A percentile compares a stretch with the other conserved stretches of the same genome.
Conservation (phyloP, 2,329 filamentous ascomycete species). For the Aspergillus arachidicola region DNA sequence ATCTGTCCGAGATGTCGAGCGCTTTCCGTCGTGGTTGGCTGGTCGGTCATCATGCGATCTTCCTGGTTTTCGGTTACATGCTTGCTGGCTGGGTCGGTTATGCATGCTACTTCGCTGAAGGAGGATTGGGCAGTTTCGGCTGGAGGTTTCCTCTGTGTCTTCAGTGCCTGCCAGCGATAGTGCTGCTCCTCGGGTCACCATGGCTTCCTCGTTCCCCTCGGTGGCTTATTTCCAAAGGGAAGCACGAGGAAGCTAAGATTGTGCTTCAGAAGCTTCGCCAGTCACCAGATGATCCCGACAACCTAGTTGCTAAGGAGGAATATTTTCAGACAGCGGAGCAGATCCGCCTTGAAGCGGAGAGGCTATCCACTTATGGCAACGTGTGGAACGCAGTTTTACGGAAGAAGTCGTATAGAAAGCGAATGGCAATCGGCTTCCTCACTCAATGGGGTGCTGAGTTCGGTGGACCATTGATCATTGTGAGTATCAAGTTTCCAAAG, state of each 20-base stretch:
- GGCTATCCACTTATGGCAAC: conserved; percentile 43
- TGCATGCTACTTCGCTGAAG: conserved; percentile 47
- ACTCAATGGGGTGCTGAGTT: conserved; percentile 59
- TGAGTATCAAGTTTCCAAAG: conserved; percentile 31
- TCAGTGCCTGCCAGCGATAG: conserved; percentile 43
- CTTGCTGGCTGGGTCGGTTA: conserved; percentile 49
- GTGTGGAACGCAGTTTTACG: conserved; percentile 51
- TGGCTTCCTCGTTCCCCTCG: conserved; percentile 53
- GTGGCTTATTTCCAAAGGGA: conserved; percentile 54
- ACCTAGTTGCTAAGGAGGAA: conserved; percentile 50
- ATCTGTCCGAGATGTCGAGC: conserved; percentile 47
- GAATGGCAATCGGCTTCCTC: conserved; percentile 56
- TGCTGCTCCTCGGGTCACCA: conserved; percentile 44
- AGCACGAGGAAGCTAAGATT: conserved; percentile 48
- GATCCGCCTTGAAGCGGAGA: conserved; percentile 46
- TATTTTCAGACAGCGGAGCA: conserved; percentile 52
- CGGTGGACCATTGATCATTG: conserved; percentile 55
- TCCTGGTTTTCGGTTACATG: conserved; percentile 53
- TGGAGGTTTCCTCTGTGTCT: conserved; percentile 51
- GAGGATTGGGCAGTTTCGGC: conserved; percentile 40
- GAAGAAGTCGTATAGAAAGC: conserved; percentile 53
- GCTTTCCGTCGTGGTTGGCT: conserved; percentile 48
- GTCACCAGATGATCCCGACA: conserved; percentile 41
- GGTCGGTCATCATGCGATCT: conserved; percentile 51
- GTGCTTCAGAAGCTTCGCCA: conserved; percentile 46